Percentiles rank a stretch among this genome's conserved stretches.
Evolutionary conservation across 345 rosid genomes (phyloP).

Genomic region (Moricandia moricandioides): DNA sequence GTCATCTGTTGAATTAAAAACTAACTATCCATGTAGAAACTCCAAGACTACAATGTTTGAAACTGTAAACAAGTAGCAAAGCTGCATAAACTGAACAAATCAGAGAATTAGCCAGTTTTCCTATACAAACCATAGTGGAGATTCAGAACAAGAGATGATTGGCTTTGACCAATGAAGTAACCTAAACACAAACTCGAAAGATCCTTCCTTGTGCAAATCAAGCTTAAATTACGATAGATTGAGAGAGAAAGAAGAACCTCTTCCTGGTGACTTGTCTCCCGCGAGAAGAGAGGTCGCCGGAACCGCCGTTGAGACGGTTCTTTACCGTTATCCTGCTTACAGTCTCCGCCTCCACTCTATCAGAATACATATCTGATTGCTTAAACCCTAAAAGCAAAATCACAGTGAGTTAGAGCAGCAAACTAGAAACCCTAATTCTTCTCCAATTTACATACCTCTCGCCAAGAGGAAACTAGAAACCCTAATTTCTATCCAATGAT

Average conservation of each 20-base stretch:
- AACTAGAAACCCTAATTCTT: background rate
- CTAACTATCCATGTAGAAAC: background rate
- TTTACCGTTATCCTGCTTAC: slow-evolving; percentile 47
- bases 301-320: slow-evolving; percentile 63
- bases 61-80: background rate
- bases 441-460: background rate
- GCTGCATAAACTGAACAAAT: background rate
- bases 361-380: slow-evolving; percentile 62
- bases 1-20: background rate
- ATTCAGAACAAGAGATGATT: too few relatives aligned
- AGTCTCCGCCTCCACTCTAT: slow-evolving; percentile 53
- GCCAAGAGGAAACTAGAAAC: background rate
- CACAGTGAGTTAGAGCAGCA: background rate
- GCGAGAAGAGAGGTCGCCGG: slow-evolving; percentile 44
- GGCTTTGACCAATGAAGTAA: background rate
- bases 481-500: background rate
- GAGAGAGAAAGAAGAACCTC: slow-evolving; percentile 44
- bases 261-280: slow-evolving; percentile 58
- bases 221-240: background rate
- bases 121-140: background rate
- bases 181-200: background rate
- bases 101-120: background rate
- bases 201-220: background rate
- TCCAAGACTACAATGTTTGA: background rate
- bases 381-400: background rate